Conservation (phyloP, 164 flowering plant genomes). For the Piper betle region DNA sequence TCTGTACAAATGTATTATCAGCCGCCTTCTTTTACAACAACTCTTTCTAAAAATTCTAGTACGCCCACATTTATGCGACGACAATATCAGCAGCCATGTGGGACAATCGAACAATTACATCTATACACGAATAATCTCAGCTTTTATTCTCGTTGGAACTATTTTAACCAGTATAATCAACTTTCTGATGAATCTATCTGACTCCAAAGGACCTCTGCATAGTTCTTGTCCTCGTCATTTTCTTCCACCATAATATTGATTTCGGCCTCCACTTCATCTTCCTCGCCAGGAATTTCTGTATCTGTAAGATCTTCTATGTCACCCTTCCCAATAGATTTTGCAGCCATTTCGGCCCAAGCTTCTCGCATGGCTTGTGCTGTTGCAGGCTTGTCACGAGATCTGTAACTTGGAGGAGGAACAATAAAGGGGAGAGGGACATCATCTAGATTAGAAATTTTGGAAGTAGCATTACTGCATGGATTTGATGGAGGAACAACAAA, state of each 20-base stretch:
- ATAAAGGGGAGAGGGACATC: constrained; percentile 63
- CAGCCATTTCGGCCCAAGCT: constrained; percentile 29
- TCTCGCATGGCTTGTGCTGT: constrained; percentile 65
- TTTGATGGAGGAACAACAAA: constrained; percentile 56
- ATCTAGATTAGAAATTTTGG: constrained; percentile 29
- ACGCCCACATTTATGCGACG: no score
- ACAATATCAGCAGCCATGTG: no score
- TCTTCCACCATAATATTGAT: constrained; percentile 25
- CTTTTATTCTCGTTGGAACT: no score
- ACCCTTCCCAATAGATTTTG: constrained; percentile 9
- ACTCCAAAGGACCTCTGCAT: constrained; percentile 67
- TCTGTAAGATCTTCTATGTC: constrained; percentile 20
- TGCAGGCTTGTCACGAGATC: constrained; percentile 52
- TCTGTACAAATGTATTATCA: no score
- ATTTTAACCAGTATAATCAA: no score
- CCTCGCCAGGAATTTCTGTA: constrained; percentile 23
- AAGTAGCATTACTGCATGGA: background rate
- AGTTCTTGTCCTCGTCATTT: constrained; percentile 61
- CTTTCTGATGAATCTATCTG: constrained; percentile 41
- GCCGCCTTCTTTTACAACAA: no score
- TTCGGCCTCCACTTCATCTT: constrained; percentile 35
- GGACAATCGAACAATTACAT: no score
- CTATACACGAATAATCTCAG: no score
- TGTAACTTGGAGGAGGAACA: constrained; percentile 71
- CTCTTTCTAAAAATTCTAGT: no score